Percentiles rank a stretch among this genome's conserved stretches.
These are phyloP conservation scores for Leccinum cinnamomeum DNA, from an alignment of 1,284 basidiomycete species.

Conservation along the genomic window DNA sequence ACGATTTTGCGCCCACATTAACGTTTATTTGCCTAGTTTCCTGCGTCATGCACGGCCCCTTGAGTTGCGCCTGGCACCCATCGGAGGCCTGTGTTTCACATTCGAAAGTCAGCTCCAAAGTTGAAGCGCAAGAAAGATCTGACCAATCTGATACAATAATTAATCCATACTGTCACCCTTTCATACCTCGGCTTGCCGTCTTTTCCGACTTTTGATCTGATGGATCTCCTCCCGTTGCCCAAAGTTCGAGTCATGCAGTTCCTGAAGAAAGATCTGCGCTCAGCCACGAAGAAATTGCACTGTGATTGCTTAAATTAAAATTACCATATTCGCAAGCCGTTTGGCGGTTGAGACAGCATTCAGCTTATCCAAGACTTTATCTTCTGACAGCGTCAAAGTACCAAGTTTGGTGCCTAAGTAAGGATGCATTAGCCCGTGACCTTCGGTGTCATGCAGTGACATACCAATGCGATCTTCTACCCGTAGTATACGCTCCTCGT, in stretches of 20 bases:
- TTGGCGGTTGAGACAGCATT: conserved; percentile 92
- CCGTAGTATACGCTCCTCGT: conserved; percentile 80
- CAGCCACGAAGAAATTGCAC: conserved; percentile 3
- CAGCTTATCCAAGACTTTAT: conserved; percentile 80
- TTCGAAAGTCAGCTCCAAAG: neutral
- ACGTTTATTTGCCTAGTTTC: too few species aligned
- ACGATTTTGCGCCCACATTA: too few species aligned
- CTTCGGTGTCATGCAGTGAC: conserved; percentile 28
- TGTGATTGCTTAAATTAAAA: conserved; percentile 46
- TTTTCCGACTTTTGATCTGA: conserved; percentile 57
- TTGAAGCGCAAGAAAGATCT: conserved; percentile 9
- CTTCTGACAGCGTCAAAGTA: conserved; percentile 79
- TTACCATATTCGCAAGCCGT: conserved; percentile 90
- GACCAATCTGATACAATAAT: conserved; percentile 4
- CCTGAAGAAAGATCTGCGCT: conserved; percentile 46
- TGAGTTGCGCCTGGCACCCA: neutral
- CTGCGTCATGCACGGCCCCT: neutral
- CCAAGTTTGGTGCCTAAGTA: conserved; percentile 66
- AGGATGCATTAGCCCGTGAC: neutral
- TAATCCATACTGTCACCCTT: neutral
- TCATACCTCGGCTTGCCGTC: conserved; percentile 24
- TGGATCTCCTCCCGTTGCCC: conserved; percentile 86
- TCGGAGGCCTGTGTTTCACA: neutral
- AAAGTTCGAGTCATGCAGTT: conserved; percentile 89
- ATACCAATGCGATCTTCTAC: conserved; percentile 88